These are phyloP conservation scores for Apophysomyces variabilis DNA, from an alignment of 371 early-diverging fungal species.

Conservation along the genomic window DNA sequence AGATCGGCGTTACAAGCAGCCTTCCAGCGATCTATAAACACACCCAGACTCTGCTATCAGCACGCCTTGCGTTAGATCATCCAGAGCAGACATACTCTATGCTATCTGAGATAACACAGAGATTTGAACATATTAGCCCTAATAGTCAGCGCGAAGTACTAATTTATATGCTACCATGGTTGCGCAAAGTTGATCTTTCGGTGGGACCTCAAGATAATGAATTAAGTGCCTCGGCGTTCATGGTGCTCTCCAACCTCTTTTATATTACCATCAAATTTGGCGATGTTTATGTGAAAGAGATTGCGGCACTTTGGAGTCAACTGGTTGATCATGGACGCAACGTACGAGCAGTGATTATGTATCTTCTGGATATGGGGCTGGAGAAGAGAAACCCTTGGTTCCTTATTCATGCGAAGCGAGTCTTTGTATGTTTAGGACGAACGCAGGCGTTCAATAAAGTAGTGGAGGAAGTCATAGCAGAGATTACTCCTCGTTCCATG, in stretches of 20 bases:
- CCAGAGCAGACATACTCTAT: conserved; percentile 75
- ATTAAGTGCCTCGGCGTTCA: conserved; percentile 60
- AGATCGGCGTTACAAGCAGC: conserved; percentile 77
- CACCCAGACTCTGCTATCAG: conserved; percentile 74
- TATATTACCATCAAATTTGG: conserved; percentile 86
- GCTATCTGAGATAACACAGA: conserved; percentile 79
- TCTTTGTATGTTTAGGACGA: conserved; percentile 80
- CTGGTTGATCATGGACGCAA: conserved; percentile 73
- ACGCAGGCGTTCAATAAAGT: conserved; percentile 65
- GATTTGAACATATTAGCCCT: conserved; percentile 72
- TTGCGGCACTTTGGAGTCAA: conserved; percentile 84
- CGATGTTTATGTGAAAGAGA: conserved; percentile 75
- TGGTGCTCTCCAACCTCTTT: conserved; percentile 82
- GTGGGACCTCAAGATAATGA: conserved; percentile 54
- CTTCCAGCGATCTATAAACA: conserved; percentile 84
- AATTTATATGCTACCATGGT: conserved; percentile 85
- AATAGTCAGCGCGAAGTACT: conserved; percentile 73
- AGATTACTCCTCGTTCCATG: conserved; percentile 81
- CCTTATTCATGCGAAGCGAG: conserved; percentile 78
- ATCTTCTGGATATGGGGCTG: conserved; percentile 73
- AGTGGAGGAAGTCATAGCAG: conserved; percentile 66
- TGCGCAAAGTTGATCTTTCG: conserved; percentile 73
- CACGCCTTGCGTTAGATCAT: conserved; percentile 68
- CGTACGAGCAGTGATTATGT: conserved; percentile 73
- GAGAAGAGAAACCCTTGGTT: conserved; percentile 81